Evolutionary conservation across 441 rosid genomes (phyloP).

Genomic region (Mallotus repandus): DNA sequence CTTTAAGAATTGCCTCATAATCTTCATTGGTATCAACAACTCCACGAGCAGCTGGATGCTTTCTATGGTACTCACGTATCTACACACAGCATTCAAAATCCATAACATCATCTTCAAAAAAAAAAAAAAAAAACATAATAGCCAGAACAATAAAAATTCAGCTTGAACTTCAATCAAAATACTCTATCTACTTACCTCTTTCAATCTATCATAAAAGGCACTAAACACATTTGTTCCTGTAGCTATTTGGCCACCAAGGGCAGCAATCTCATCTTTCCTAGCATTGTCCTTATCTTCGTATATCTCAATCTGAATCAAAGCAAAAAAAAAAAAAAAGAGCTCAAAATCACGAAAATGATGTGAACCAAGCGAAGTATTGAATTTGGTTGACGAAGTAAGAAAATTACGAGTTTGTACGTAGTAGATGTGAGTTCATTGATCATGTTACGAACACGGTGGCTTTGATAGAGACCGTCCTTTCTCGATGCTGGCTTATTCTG

Average conservation of each 20-base stretch:
- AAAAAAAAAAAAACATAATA: no score
- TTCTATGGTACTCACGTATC: conserved; percentile 96
- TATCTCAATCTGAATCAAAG: conserved; percentile 56
- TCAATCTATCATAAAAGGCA: conserved; percentile 87
- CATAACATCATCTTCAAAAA: no score
- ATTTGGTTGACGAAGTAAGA: neutral
- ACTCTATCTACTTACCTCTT: conserved; percentile 52
- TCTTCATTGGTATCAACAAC: conserved; percentile 73
- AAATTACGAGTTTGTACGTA: conserved; percentile 66
- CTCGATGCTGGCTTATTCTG: conserved; percentile 66
- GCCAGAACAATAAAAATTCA: no score
- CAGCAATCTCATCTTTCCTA: conserved; percentile 91
- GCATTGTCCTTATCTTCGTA: conserved; percentile 87
- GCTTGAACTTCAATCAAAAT: neutral
- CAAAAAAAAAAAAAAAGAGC: neutral
- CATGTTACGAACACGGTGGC: conserved; percentile 89
- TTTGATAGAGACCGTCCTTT: conserved; percentile 79
- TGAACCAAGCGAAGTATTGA: neutral
- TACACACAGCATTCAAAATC: conserved; percentile 16
- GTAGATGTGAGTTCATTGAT: conserved; percentile 62
- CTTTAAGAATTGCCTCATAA: conserved; percentile 70
- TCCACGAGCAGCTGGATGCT: conserved; percentile 77
- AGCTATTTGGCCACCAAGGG: conserved; percentile 88
- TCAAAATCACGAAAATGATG: neutral
- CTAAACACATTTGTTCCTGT: conserved; percentile 73